Percentiles rank a stretch among this genome's conserved stretches.
Conservation (phyloP, 495 filamentous ascomycete genomes). For the Extremus antarcticus region DNA sequence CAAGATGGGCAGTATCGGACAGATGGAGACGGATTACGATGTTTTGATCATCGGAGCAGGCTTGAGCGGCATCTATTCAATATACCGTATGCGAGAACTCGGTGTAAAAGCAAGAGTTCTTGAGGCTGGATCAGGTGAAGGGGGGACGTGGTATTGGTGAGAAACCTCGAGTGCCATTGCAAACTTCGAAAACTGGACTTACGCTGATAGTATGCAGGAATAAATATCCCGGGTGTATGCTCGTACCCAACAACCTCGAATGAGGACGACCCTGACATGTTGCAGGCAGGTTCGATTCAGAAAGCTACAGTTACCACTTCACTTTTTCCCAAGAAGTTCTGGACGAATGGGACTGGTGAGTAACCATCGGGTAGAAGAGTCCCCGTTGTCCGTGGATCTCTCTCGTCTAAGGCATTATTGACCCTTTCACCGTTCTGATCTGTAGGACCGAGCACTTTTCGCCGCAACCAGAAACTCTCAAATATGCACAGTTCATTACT, state of each 20-base stretch:
- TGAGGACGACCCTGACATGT: neutral
- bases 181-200: neutral
- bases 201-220: neutral
- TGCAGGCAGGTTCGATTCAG: slow-evolving; percentile 6
- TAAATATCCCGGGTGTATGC: slow-evolving; percentile 4
- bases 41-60: slow-evolving; percentile 13
- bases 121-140: slow-evolving; percentile 3
- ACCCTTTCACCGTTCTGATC: too few species aligned
- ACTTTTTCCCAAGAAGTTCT: slow-evolving; percentile 11
- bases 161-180: too few species aligned
- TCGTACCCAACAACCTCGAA: neutral
- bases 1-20: too few species aligned
- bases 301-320: slow-evolving; percentile 10
- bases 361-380: too few species aligned
- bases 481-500: slow-evolving; percentile 27
- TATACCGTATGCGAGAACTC: slow-evolving; percentile 3
- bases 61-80: slow-evolving; percentile 1
- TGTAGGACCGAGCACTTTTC: slow-evolving; percentile 8
- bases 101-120: slow-evolving; percentile 1
- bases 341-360: slow-evolving; percentile 9
- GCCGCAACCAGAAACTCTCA: slow-evolving; percentile 4
- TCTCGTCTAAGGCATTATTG: too few species aligned
- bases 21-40: too few species aligned
- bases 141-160: slow-evolving; percentile 4
- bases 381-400: too few species aligned